Base-by-base conservation (phyloP, 805 yeast species). In the Zygosaccharomyces siamensis region DNA sequence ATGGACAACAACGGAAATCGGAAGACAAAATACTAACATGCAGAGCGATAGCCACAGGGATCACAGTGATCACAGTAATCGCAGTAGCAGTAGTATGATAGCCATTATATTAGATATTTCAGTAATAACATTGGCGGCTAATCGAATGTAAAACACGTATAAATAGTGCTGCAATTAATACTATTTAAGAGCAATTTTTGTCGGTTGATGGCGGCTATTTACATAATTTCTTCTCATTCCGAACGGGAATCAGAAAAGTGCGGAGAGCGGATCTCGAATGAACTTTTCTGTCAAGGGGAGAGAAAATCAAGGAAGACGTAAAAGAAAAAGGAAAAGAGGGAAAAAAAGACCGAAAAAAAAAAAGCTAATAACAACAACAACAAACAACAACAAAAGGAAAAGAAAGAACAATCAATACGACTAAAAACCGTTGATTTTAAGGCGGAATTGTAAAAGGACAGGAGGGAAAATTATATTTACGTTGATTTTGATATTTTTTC, bases 291-390 rank as follows among this genome's bases (percentile, higher is more conserved):
- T 33, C 21, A 33, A 33, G 37, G 20, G 21, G 6, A 33, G 37
- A 33, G 21, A 16, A 33, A 33, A 14, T 33, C 37, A 33, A 33
- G 43, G 26, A 18, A 40, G 23, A 40, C 18, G 18, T 26, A 30
- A 21, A 33, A 33, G 37, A 32, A 32, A n/a, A 20, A 33, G 20
- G 20, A 21, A 33, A 33, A 33, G 36, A 43, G 36, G 36, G 43
- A 47, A 39, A 42, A 42, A 47, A 42, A 30, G 39, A 33, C 39
- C 38, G 43, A 38, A 26, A 26, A 31, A 26, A 31, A 18, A 28
- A 30, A 47, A 39, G 39, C 21, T 40, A 44, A 43, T 46, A 47
- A 47, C 47, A 20, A 42, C 38, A 37, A 23, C 27, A 28, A 27
- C 40, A 27, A 8, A 26, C 28, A 26, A 26, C 28, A 26, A 26